Conservation (phyloP, 78 protist species). For the Dictyostelium brefeldianum region DNA sequence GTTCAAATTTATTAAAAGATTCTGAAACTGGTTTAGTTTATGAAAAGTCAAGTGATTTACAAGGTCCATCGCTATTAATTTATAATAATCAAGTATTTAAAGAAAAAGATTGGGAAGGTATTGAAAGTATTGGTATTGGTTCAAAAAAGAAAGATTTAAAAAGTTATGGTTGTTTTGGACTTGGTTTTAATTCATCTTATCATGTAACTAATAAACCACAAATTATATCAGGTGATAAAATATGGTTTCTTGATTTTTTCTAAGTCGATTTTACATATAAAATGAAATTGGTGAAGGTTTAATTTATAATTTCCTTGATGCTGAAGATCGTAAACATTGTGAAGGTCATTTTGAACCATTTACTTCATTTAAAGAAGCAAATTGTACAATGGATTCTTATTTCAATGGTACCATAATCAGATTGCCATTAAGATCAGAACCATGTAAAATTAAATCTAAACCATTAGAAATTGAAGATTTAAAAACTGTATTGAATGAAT, state of each 20-base stretch:
- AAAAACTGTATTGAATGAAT: background rate
- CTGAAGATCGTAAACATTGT: background rate
- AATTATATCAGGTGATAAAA: background rate
- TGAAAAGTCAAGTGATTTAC: background rate
- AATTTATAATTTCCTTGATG: background rate
- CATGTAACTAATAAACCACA: conserved; percentile 31
- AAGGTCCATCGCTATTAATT: conserved; percentile 34
- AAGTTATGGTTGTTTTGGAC: conserved; percentile 57
- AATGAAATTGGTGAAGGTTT: background rate
- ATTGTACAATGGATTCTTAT: background rate
- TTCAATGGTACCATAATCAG: conserved; percentile 45
- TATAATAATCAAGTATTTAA: conserved; percentile 16
- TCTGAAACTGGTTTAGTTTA: background rate
- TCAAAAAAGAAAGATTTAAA: conserved; percentile 55
- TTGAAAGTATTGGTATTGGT: conserved; percentile 4
- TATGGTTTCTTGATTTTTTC: conserved; percentile 29
- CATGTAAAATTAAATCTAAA: background rate
- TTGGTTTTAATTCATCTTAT: conserved; percentile 43
- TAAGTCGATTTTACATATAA: too few species aligned
- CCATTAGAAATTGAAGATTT: too few species aligned
- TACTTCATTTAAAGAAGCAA: conserved; percentile 22
- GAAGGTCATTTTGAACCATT: background rate
- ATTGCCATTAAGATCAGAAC: background rate
- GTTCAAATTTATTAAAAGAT: background rate
- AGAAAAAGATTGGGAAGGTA: conserved; percentile 57